Base-by-base conservation (phyloP, 306 rosid species). In the Astragalus membranaceus region DNA sequence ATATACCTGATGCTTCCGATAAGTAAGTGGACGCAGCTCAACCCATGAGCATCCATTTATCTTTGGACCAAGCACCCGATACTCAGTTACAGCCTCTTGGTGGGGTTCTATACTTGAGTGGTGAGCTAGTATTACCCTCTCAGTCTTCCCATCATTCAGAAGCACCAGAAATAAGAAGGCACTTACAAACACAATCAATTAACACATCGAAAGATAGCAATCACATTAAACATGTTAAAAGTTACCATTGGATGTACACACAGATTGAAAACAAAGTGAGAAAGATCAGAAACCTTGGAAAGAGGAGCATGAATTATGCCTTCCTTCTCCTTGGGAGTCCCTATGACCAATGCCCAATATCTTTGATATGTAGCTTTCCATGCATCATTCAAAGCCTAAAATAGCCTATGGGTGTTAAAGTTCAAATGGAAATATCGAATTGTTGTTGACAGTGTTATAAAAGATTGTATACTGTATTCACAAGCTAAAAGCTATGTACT, bases 41-140 rank as follows among this genome's bases (percentile, higher is more conserved):
- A 94, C 74, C 98, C 98, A 94, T 1, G 98, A 88, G 86, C 98
- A 94, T 70, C 98, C 98, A 63, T 87, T 88, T 74, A 94, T 94
- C 69, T 74, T 85, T 3, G 97, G 96, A 73, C 98, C 97, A 79
- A 90, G 96, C 66, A 94, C 88, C 64, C 96, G 90, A 64, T 87
- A 90, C 76, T 94, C 95, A 41, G 98, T 94, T 59, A 90, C 70
- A 4, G 98, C 98, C 67, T 87, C 88, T 83, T 94, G 98, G 37
- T 72, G 87, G 75, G 97, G 81, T 75, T 94, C 96, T 39, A 94
- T 80, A 70, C 89, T 83, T 8, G 92, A 84, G 73, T 68, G 80
- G 79, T 82, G 76, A 51, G 98, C 90, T 81, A 94, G 67, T 61
- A 90, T 84, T 60, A 94, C 88, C 80, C 97, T 88, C 85, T 90